Percentiles rank a stretch among this genome's conserved stretches.
phyloP scores from a whole-genome alignment of 2,329 filamentous ascomycete species.

The Scedosporium minutisporum region DNA sequence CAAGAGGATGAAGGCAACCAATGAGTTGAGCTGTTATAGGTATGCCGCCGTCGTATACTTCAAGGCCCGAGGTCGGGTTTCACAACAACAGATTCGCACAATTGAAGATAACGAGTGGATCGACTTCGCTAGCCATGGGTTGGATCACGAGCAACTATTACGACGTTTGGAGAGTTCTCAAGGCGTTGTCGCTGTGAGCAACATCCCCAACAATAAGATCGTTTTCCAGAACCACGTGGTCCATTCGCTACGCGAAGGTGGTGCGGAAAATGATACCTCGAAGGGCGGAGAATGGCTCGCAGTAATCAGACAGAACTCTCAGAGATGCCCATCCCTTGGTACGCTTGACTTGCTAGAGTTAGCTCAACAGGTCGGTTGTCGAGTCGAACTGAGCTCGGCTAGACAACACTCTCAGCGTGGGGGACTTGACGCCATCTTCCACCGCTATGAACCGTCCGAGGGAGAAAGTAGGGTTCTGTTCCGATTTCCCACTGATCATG shows the following conservation, averaged over 20 bases:
- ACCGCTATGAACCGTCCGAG: too few relatives aligned
- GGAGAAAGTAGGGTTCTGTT: too few relatives aligned
- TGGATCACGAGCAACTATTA: neutral
- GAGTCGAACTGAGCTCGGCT: too few relatives aligned
- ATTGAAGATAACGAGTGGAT: neutral
- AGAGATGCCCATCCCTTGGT: too few relatives aligned
- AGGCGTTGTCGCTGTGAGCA: constrained; percentile 11
- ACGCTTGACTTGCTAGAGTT: too few relatives aligned
- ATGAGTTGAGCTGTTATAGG: constrained; percentile 19
- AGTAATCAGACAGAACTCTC: too few relatives aligned
- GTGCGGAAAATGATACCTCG: too few relatives aligned
- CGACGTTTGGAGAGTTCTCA: constrained; percentile 8
- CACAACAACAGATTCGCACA: neutral
- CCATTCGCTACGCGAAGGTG: neutral
- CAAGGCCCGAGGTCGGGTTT: neutral
- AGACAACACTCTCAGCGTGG: too few relatives aligned
- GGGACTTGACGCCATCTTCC: too few relatives aligned
- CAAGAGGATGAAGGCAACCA: constrained; percentile 18
- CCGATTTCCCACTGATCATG: too few relatives aligned
- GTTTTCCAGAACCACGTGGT: constrained; percentile 17
- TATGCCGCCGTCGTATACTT: constrained; percentile 18
- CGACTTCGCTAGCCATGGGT: neutral
- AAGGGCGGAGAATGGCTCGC: too few relatives aligned
- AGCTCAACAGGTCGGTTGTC: too few relatives aligned
- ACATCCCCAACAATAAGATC: constrained; percentile 20